Evolutionary conservation across 2,329 filamentous ascomycete genomes (phyloP), one percentile per base, ranked within the genome.

Genomic region (Chaetomium sp.): DNA sequence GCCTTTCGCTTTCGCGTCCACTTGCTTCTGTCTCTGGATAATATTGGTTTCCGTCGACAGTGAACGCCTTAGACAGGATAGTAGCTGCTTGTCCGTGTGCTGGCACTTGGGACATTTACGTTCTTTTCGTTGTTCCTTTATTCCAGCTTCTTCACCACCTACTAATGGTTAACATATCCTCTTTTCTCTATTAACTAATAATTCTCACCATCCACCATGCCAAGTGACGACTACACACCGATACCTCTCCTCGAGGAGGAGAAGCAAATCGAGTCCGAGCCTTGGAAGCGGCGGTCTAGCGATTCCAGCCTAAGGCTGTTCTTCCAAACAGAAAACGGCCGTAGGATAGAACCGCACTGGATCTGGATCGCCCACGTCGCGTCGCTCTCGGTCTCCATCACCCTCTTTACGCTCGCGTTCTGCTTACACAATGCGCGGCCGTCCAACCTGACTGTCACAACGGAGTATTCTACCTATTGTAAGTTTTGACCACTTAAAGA

Each of bases 211-310:
- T 8, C 5, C 40, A 54, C 49, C 45, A 19, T 14, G 34, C 34
- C n/a, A 36, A 19, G 33, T 6, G 46, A 49, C 11, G 38, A 54
- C 6, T 54, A 54, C 19, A 10, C 49, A 12, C 45, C 52, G 12
- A 32, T 54, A 34, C 52, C 52, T 19, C 49, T 52, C 7, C 40
- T 54, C 8, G 52, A 54, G 11, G 52, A 54, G 14, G 46, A 54
- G 14, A 48, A 44, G 10, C 33, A 37, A 14, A 49, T 46, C 7
- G 52, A 54, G 19, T 37, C 48, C 7, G 9, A 40, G 11, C 12
- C 52, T 2, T 54, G 52, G 52, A 44, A 19, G 33, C 38, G 44
- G 4, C 33, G 34, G 35, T 12, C 41, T 11, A 27, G 19, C 19
- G 19, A 27, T 27, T 27, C 19, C 19, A 49, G 40, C 35, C 5